Evolutionary conservation across 345 rosid genomes (phyloP).

Genomic region (Sonneratia caseolaris): DNA sequence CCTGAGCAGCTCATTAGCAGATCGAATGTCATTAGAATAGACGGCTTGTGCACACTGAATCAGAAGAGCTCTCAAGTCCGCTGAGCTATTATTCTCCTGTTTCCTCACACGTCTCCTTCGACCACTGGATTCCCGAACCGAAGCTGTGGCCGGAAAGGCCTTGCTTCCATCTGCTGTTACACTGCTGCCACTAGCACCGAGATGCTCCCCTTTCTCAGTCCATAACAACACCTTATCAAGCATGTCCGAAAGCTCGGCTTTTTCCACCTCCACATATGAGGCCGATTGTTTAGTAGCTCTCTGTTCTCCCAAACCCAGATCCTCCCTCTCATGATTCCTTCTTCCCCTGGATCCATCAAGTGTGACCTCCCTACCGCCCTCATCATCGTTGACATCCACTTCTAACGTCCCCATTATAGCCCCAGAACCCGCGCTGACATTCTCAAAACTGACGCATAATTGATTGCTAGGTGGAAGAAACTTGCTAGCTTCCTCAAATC

Average conservation of each 20-base stretch:
- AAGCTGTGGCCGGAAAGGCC: slow-evolving; percentile 6
- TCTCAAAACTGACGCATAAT: slow-evolving; percentile 29
- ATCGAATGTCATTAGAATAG: slow-evolving; percentile 19
- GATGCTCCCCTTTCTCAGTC: slow-evolving; percentile 1
- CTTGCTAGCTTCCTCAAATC: slow-evolving; percentile 78
- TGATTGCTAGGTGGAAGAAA: slow-evolving; percentile 56
- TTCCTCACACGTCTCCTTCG: slow-evolving; percentile 15
- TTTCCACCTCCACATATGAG: slow-evolving; percentile 21
- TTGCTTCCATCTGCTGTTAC: slow-evolving; percentile 11
- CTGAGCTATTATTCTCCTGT: slow-evolving; percentile 15
- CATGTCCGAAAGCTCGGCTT: slow-evolving; percentile 42
- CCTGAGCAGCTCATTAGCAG: slow-evolving; percentile 24
- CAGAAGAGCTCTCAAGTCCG: slow-evolving; percentile 38
- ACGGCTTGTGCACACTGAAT: slow-evolving; percentile 40
- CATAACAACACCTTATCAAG: slow-evolving; percentile 29
- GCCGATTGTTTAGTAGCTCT: no score
- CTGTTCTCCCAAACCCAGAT: slow-evolving; percentile 9
- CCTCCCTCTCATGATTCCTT: slow-evolving; percentile 46
- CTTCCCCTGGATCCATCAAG: slow-evolving; percentile 16
- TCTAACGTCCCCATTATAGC: slow-evolving; percentile 7
- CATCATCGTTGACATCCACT: background rate
- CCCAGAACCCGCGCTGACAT: slow-evolving; percentile 5
- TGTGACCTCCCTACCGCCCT: slow-evolving; percentile 21
- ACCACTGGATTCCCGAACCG: background rate
- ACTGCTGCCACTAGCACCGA: background rate